Percentiles rank a stretch among this genome's conserved stretches.
Evolutionary conservation across 2,329 filamentous ascomycete genomes (phyloP).

Genomic region (Aspergillus spinulosporus): DNA sequence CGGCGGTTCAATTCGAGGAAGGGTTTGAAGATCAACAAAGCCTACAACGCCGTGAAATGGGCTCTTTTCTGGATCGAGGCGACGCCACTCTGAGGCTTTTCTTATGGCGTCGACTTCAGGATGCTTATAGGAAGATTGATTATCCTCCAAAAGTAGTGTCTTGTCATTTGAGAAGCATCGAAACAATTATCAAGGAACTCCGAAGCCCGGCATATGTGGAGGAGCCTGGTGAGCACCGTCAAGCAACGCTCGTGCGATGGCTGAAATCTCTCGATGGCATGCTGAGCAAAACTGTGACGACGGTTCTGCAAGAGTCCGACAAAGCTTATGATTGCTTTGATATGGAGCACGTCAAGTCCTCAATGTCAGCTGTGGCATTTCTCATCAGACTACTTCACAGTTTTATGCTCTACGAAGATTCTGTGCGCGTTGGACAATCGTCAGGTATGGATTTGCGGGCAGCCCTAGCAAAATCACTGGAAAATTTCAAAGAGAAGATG

Average conservation of each 20-base stretch:
- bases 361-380: conserved; percentile 69
- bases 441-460: conserved; percentile 60
- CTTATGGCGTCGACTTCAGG: conserved; percentile 85
- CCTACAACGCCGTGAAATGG: conserved; percentile 68
- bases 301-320: conserved; percentile 65
- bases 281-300: conserved; percentile 67
- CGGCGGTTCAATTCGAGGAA: conserved; percentile 35
- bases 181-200: conserved; percentile 73
- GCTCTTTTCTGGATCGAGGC: conserved; percentile 78
- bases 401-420: conserved; percentile 79
- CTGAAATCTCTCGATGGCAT: conserved; percentile 78
- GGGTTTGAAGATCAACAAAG: conserved; percentile 43
- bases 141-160: conserved; percentile 87
- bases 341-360: conserved; percentile 71
- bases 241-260: conserved; percentile 70
- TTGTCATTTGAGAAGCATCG: conserved; percentile 81
- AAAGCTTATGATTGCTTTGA: conserved; percentile 80
- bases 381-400: conserved; percentile 75
- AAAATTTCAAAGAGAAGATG: conserved; percentile 65
- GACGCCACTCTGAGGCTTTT: conserved; percentile 81
- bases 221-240: conserved; percentile 63
- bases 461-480: conserved; percentile 41
- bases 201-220: conserved; percentile 59
- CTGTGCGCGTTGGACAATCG: conserved; percentile 74
- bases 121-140: conserved; percentile 81